phyloP scores from a whole-genome alignment of 2,329 filamentous ascomycete genomes.

The Verticillium nonalfalfae region DNA sequence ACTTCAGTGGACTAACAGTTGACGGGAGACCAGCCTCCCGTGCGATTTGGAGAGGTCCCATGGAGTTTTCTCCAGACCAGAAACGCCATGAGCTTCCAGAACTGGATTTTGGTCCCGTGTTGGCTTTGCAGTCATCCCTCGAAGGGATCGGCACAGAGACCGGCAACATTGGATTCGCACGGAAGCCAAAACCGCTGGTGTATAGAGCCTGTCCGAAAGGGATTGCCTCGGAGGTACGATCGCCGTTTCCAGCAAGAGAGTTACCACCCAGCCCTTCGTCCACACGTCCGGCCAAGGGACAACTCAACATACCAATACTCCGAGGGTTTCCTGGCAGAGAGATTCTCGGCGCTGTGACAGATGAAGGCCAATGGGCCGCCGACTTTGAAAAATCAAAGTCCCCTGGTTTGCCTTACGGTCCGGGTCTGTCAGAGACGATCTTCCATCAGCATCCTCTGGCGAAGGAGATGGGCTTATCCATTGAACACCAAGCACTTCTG shows the following conservation, averaged over 20 bases:
- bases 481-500: slow-evolving; percentile 2
- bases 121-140: neutral
- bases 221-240: neutral
- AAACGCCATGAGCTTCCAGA: neutral
- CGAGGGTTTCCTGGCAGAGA: slow-evolving; percentile 31
- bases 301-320: slow-evolving; percentile 31
- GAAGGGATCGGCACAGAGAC: neutral
- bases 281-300: neutral
- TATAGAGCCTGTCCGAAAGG: neutral
- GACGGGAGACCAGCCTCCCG: neutral
- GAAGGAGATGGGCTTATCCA: slow-evolving; percentile 8
- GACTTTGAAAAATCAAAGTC: slow-evolving; percentile 21
- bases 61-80: neutral
- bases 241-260: neutral
- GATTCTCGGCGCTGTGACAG: slow-evolving; percentile 28
- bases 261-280: neutral
- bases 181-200: neutral
- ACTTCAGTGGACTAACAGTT: no score
- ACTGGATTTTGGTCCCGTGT: neutral
- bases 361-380: slow-evolving; percentile 25
- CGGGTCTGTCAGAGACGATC: slow-evolving; percentile 24
- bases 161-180: neutral
- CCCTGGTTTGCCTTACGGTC: slow-evolving; percentile 24
- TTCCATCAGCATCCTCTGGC: slow-evolving; percentile 30
- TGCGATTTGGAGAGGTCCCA: neutral